Percentiles rank a stretch among this genome's conserved stretches.
phyloP scores from a whole-genome alignment of 164 flowering plant species.

The Litsea cubeba region DNA sequence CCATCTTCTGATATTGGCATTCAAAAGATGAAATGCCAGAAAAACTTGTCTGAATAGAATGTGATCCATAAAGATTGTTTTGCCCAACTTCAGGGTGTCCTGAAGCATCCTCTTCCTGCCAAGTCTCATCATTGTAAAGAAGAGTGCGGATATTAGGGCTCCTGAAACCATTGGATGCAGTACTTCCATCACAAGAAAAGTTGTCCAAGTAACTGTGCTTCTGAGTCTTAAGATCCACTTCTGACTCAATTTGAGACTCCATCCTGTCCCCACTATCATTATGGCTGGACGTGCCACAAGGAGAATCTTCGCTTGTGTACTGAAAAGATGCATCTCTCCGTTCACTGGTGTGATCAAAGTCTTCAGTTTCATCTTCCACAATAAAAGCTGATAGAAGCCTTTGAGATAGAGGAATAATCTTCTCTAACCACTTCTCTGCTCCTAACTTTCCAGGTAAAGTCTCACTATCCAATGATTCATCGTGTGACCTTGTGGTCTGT shows the following conservation, averaged over 20 bases:
- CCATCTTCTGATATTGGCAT: constrained; percentile 51
- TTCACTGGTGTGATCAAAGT: constrained; percentile 35
- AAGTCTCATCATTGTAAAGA: constrained; percentile 27
- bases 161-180: constrained; percentile 23
- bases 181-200: constrained; percentile 50
- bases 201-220: constrained; percentile 22
- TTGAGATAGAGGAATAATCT: constrained; percentile 60
- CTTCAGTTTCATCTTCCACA: constrained; percentile 64
- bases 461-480: constrained; percentile 26
- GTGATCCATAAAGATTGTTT: constrained; percentile 29
- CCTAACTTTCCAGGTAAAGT: constrained; percentile 24
- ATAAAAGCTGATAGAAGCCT: constrained; percentile 81
- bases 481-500: constrained; percentile 19
- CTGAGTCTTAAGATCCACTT: constrained; percentile 21
- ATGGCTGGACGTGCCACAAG: constrained; percentile 23
- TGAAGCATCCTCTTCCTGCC: constrained; percentile 33
- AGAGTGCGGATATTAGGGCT: constrained; percentile 21
- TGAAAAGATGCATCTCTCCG: constrained; percentile 29
- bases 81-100: constrained; percentile 31
- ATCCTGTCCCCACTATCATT: constrained; percentile 24
- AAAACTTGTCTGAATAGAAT: constrained; percentile 21
- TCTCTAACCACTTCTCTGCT: constrained; percentile 27
- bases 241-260: constrained; percentile 34
- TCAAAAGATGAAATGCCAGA: constrained; percentile 31
- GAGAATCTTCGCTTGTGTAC: constrained; percentile 29